Evolutionary conservation across 129 eudicot species (phyloP).

Genomic region (Centella asiatica): DNA sequence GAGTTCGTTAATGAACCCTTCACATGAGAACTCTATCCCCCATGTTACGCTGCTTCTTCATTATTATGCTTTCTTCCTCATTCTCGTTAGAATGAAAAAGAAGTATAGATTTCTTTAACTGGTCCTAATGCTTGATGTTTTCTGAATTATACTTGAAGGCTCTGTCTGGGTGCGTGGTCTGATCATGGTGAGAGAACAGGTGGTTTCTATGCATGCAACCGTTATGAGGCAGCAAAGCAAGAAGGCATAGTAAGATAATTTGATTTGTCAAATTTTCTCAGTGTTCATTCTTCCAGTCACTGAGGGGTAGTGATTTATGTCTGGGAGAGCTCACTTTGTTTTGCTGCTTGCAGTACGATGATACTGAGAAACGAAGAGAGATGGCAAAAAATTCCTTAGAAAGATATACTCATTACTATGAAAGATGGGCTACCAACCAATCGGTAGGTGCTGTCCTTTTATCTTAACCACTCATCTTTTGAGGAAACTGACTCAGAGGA

Average conservation of each 20-base stretch:
- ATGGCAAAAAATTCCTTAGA: conserved; percentile 96
- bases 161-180: conserved; percentile 95
- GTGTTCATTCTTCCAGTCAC: background rate
- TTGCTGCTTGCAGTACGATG: conserved; percentile 63
- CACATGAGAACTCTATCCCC: no score
- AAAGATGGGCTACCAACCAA: conserved; percentile 98
- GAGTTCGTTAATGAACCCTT: background rate
- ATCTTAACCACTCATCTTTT: background rate
- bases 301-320: background rate
- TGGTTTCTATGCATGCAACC: conserved; percentile 96
- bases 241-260: conserved; percentile 72
- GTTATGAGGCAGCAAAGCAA: conserved; percentile 93
- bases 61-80: background rate
- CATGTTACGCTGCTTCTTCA: background rate
- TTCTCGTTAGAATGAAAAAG: conserved; percentile 1
- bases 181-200: conserved; percentile 99
- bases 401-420: conserved; percentile 97
- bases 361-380: conserved; percentile 89
- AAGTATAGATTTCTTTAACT: background rate
- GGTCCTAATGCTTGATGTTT: background rate
- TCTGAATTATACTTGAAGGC: conserved; percentile 42
- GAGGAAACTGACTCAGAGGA: background rate
- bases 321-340: conserved; percentile 13
- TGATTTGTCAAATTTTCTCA: background rate
- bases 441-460: conserved; percentile 45